These are phyloP conservation scores for Quercus ilex DNA, from an alignment of 306 rosid genomes.

Conservation along the genomic window DNA sequence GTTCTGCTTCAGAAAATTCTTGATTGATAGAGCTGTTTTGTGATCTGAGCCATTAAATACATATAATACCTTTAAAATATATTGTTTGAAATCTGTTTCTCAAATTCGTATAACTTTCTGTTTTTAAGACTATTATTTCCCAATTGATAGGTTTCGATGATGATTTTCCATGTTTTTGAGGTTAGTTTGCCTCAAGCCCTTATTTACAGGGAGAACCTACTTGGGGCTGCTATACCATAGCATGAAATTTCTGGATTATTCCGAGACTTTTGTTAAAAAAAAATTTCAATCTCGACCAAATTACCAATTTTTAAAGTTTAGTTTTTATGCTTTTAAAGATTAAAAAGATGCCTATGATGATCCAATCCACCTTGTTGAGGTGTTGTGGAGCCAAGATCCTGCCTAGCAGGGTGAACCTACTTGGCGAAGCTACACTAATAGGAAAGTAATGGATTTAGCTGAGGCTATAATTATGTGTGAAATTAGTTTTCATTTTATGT, in stretches of 20 bases:
- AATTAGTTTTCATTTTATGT: too few relatives aligned
- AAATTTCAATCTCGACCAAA: neutral
- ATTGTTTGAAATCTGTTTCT: neutral
- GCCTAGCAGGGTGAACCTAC: constrained; percentile 78
- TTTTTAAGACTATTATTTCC: neutral
- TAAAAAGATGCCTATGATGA: constrained; percentile 33
- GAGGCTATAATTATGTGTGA: constrained; percentile 18
- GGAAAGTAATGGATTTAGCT: constrained; percentile 47
- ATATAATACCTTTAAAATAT: rapidly evolving
- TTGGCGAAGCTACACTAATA: constrained; percentile 52
- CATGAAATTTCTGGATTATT: too few relatives aligned
- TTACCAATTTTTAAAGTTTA: neutral
- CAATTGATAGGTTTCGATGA: neutral
- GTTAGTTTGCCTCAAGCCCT: constrained; percentile 1
- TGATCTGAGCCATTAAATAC: constrained; percentile 49
- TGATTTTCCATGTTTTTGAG: constrained; percentile 1
- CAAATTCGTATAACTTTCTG: neutral
- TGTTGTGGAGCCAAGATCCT: constrained; percentile 61
- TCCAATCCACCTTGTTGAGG: constrained; percentile 42
- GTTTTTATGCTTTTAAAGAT: neutral
- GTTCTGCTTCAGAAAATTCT: constrained; percentile 90
- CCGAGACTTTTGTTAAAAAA: too few relatives aligned
- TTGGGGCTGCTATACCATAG: neutral
- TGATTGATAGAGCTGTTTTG: constrained; percentile 82
- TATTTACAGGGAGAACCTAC: constrained; percentile 20